Percentiles rank a stretch among this genome's conserved stretches.
phyloP scores from a whole-genome alignment of 495 filamentous ascomycete species.

The Ascodesmis nigricans region DNA sequence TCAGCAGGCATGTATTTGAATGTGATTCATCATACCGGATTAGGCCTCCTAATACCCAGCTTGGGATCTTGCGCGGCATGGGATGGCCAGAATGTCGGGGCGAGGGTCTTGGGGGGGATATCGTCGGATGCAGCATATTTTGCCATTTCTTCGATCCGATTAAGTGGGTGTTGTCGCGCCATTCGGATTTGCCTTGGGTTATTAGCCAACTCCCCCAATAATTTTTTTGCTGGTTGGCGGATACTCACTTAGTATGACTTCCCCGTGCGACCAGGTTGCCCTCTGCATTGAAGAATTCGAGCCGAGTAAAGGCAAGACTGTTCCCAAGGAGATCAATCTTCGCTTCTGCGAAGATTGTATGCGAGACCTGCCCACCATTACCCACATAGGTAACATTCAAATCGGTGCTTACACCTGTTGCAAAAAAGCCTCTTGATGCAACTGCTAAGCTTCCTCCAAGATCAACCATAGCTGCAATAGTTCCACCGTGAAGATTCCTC shows the following conservation, averaged over 20 bases:
- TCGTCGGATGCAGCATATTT: too few species aligned
- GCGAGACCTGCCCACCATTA: constrained; percentile 62
- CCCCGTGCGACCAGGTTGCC: constrained; percentile 65
- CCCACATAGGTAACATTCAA: constrained; percentile 81
- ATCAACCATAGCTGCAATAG: constrained; percentile 90
- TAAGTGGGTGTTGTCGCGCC: too few species aligned
- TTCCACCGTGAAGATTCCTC: constrained; percentile 78
- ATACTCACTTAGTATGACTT: constrained; percentile 88
- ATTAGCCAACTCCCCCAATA: too few species aligned
- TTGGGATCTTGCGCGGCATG: too few species aligned
- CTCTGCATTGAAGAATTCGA: constrained; percentile 55
- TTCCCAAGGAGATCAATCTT: constrained; percentile 87
- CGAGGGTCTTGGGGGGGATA: too few species aligned
- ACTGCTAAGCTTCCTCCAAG: constrained; percentile 84
- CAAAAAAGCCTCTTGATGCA: constrained; percentile 65
- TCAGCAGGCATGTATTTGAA: too few species aligned
- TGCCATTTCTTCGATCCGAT: too few species aligned
- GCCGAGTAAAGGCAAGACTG: constrained; percentile 69
- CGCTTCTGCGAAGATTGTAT: constrained; percentile 45
- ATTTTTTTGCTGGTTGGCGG: too few species aligned
- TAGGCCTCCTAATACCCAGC: too few species aligned
- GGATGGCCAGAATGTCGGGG: too few species aligned
- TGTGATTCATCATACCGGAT: too few species aligned
- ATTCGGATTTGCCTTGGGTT: too few species aligned
- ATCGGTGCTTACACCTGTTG: constrained; percentile 85